Evolutionary conservation across 2,329 filamentous ascomycete genomes (phyloP).

Genomic region (Anthostomella pinea): DNA sequence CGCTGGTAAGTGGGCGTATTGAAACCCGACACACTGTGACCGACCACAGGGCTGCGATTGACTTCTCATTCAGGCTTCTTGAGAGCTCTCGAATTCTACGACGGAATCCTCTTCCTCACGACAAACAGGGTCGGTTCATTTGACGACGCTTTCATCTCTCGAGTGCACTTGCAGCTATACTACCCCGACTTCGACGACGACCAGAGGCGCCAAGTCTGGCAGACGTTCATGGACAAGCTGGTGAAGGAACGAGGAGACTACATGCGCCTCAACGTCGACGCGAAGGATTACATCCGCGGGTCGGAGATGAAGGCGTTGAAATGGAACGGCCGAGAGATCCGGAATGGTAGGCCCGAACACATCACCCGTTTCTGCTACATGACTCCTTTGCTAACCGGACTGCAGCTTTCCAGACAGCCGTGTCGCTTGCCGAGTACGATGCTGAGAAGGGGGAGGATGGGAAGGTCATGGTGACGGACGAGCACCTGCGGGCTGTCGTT

Average conservation of each 20-base stretch:
- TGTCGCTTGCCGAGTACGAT: conserved; percentile 31
- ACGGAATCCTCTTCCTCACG: conserved; percentile 32
- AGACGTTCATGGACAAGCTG: conserved; percentile 29
- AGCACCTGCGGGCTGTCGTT: conserved; percentile 27
- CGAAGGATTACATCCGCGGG: conserved; percentile 21
- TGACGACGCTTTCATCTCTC: conserved; percentile 32
- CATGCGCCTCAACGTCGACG: conserved; percentile 21
- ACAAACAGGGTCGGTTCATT: conserved; percentile 30
- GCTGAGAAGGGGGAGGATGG: conserved; percentile 29
- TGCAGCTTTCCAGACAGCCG: conserved; percentile 31
- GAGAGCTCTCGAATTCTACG: conserved; percentile 28
- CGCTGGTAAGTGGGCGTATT: conserved; percentile 17
- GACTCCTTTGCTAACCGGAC: conserved; percentile 2
- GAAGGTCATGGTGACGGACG: conserved; percentile 23
- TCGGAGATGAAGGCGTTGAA: conserved; percentile 14
- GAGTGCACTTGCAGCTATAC: conserved; percentile 29
- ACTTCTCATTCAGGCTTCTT: conserved; percentile 23
- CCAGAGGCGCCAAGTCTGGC: conserved; percentile 26
- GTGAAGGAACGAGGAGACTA: conserved; percentile 21
- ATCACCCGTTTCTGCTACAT: background rate
- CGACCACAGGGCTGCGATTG: too few species aligned
- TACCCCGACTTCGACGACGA: conserved; percentile 28
- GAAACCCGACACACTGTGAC: background rate
- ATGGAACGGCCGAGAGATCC: conserved; percentile 24
- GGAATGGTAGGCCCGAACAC: conserved; percentile 15